Evolutionary conservation across 768 basidiomycete genomes (phyloP).

Genomic region (Trametes meyenii): DNA sequence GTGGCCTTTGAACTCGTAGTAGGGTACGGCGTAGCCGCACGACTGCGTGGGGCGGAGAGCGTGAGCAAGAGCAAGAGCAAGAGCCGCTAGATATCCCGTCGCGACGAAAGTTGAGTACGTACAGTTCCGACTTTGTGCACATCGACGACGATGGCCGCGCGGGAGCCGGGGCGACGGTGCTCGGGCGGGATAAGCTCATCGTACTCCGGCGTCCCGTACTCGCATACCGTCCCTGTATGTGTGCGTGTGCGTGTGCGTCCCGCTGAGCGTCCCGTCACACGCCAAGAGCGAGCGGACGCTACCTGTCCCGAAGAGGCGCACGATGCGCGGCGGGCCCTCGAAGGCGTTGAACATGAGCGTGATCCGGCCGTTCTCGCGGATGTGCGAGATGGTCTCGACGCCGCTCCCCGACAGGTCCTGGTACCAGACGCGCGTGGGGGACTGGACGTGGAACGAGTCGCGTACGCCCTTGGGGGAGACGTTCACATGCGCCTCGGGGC

Average conservation of each 20-base stretch:
- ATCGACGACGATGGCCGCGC: constrained; percentile 62
- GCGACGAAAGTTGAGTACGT: constrained; percentile 19
- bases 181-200: constrained; percentile 50
- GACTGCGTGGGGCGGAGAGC: constrained; percentile 45
- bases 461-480: constrained; percentile 66
- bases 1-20: constrained; percentile 57
- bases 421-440: constrained; percentile 64
- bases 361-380: constrained; percentile 65
- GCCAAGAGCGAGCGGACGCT: constrained; percentile 8
- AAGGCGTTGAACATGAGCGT: constrained; percentile 66
- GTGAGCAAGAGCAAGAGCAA: background rate
- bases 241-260: too few species aligned
- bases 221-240: constrained; percentile 54
- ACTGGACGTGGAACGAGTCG: constrained; percentile 62
- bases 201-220: constrained; percentile 66
- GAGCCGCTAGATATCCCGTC: background rate
- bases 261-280: too few species aligned
- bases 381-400: constrained; percentile 60
- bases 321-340: constrained; percentile 58
- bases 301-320: constrained; percentile 65
- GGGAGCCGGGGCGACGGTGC: constrained; percentile 56
- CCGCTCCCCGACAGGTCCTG: constrained; percentile 75
- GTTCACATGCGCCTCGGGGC: constrained; percentile 60
- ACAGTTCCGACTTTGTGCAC: constrained; percentile 60
- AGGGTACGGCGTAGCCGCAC: constrained; percentile 67